Evolutionary conservation across 176 grass and related monocot species (phyloP), one percentile per base, ranked within the genome.

Genomic region (Stipa capillata): DNA sequence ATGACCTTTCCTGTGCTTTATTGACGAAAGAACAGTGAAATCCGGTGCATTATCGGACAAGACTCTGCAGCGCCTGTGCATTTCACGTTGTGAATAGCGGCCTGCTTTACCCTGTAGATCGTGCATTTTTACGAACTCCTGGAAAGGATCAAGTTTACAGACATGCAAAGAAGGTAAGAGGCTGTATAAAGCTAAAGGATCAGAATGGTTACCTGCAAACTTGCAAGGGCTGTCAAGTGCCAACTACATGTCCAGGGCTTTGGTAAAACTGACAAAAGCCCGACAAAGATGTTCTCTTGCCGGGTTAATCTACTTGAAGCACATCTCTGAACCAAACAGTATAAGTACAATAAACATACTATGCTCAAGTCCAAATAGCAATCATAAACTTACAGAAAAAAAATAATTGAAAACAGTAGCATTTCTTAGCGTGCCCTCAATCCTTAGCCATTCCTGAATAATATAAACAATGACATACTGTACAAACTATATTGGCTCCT

Each of bases 171-270:
- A 18, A 31, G 41, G 64, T 44, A 61, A 56, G 23, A 81, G 6
- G 29, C n/a, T 45, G 76, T 54, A 61, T 12, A 49, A 63, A 76
- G 64, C 55, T 65, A 78, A 82, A 87, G 44, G 35, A 27, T 63
- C 64, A 56, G 42, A 69, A 71, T 63, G 54, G 72, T n/a, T 39
- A 71, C 55, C 79, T 87, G 72, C 62, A 69, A 59, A 50, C 39
- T 62, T 75, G 63, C 52, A 42, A 82, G 62, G 42, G 24, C 36
- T 50, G 58, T 11, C 71, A 37, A 55, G 6, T 51, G 33, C 42
- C 34, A 32, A n/a, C 69, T 47, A 34, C 50, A 45, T 52, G 59
- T 70, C 51, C 45, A n/a, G 24, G 1, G 37, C 43, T 17, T 33
- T 61, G 58, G 16, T 6, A 50, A 82, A 65, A 64, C 37, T 64